A percentile compares a stretch with the other conserved stretches of the same genome.
These are phyloP conservation scores for Cyclotella baltica DNA, from an alignment of 108 stramenopile genomes.

Conservation along the genomic window DNA sequence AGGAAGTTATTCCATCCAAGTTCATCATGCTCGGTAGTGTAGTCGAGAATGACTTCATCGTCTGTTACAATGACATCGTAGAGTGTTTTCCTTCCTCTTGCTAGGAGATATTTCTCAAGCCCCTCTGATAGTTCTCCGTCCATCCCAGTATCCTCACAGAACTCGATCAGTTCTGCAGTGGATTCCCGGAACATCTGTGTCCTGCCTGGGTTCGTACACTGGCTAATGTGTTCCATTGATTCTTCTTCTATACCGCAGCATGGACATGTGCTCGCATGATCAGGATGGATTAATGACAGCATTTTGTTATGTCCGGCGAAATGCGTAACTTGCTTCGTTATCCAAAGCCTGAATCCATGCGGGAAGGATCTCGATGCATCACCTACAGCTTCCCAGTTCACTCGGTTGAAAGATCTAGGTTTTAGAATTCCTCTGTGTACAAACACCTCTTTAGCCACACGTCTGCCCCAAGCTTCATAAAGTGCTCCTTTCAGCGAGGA, in stretches of 20 bases:
- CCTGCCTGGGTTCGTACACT: neutral
- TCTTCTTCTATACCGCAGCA: neutral
- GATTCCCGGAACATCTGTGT: no score
- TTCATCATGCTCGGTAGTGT: no score
- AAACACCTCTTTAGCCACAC: neutral
- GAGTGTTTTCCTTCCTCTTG: no score
- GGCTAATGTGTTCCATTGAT: neutral
- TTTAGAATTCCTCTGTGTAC: neutral
- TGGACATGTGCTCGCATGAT: neutral
- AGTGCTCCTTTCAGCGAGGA: neutral
- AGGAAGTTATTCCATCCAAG: no score
- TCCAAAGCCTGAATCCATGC: neutral
- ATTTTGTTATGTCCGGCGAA: neutral
- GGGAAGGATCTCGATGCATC: neutral
- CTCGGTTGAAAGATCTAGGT: neutral
- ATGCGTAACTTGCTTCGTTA: neutral
- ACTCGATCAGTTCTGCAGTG: no score
- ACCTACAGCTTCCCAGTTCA: neutral
- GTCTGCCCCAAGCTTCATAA: neutral
- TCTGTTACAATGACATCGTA: no score
- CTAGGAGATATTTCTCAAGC: no score
- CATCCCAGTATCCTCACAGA: no score
- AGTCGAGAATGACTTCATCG: no score
- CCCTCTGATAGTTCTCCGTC: no score
- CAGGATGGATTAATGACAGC: neutral